A percentile compares a stretch with the other conserved stretches of the same genome.
phyloP scores from a whole-genome alignment of 1,284 basidiomycete genomes.

The Blastosporella zonata region DNA sequence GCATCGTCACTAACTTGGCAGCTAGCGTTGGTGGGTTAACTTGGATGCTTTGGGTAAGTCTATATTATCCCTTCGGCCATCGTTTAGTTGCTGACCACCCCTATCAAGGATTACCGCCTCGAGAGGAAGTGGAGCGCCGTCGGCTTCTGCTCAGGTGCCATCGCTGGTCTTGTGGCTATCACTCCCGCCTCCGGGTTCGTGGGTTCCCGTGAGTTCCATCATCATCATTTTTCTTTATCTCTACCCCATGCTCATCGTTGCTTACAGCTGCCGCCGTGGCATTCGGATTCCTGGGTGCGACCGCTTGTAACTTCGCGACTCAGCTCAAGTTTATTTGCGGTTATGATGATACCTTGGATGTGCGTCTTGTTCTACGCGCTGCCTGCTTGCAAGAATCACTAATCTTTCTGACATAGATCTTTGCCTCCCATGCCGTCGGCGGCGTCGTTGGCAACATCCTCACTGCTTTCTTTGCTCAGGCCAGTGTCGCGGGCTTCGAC shows the following conservation, averaged over 20 bases:
- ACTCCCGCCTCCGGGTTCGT: slow-evolving; percentile 92
- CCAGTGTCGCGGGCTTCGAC: slow-evolving; percentile 82
- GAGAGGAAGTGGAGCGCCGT: slow-evolving; percentile 93
- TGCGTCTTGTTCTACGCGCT: slow-evolving; percentile 32
- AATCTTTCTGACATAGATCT: slow-evolving; percentile 50
- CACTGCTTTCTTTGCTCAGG: slow-evolving; percentile 87
- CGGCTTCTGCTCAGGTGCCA: slow-evolving; percentile 95
- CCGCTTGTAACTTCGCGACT: slow-evolving; percentile 90
- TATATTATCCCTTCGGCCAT: no score
- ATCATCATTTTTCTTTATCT: not conserved
- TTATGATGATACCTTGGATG: slow-evolving; percentile 82
- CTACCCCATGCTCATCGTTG: slow-evolving; percentile 9
- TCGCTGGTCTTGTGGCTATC: slow-evolving; percentile 88
- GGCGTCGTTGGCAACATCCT: slow-evolving; percentile 87
- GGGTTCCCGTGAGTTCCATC: slow-evolving; percentile 57
- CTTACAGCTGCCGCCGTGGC: slow-evolving; percentile 69
- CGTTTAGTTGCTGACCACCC: no score
- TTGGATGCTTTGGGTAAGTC: slow-evolving; percentile 83
- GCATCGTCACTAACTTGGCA: slow-evolving; percentile 90
- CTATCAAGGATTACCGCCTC: slow-evolving; percentile 90
- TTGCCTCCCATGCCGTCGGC: slow-evolving; percentile 87
- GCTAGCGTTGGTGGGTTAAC: slow-evolving; percentile 86
- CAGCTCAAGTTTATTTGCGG: slow-evolving; percentile 82
- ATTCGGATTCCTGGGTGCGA: slow-evolving; percentile 84
- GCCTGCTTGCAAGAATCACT: not conserved